phyloP scores from a whole-genome alignment of 106 monocot species.

The Dendrobium officinale region DNA sequence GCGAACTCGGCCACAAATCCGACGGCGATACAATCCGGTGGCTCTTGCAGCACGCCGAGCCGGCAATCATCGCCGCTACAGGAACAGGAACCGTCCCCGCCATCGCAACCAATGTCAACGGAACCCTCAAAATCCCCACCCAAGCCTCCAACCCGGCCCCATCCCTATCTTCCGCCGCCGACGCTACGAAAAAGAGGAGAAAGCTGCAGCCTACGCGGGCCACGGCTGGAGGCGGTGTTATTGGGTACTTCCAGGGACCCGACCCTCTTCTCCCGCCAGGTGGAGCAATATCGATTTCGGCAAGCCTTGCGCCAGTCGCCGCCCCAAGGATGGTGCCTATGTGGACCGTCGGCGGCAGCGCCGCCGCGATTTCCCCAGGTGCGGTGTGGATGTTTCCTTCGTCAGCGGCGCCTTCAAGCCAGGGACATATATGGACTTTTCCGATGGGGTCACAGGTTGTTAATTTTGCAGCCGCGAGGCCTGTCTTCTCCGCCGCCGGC shows the following conservation, averaged over 20 bases:
- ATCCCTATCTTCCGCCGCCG: not conserved
- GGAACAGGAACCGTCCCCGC: conserved; percentile 31
- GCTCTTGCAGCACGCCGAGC: conserved; percentile 31
- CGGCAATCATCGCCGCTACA: conserved; percentile 31
- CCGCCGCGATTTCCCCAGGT: conserved; percentile 16
- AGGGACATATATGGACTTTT: conserved; percentile 21
- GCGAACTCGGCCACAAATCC: conserved; percentile 31
- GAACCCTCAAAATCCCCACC: conserved; percentile 26
- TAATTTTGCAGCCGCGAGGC: not conserved
- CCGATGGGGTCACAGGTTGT: not conserved
- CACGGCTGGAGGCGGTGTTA: not conserved
- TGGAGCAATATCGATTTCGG: conserved; percentile 13
- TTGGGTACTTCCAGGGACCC: not conserved
- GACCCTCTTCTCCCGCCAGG: not conserved
- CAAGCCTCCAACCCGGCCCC: conserved; percentile 3
- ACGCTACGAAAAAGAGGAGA: conserved; percentile 4
- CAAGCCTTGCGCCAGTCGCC: conserved; percentile 17
- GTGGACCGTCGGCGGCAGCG: conserved; percentile 16
- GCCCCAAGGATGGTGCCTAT: conserved; percentile 4
- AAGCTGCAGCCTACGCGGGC: conserved; percentile 24
- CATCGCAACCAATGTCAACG: conserved; percentile 29
- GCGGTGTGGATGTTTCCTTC: conserved; percentile 1
- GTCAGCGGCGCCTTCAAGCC: not conserved
- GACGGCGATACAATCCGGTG: conserved; percentile 34
- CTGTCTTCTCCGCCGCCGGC: not conserved